These are phyloP conservation scores for Aspergillus sp. DNA, from an alignment of 2,329 filamentous ascomycete species.

Conservation along the genomic window DNA sequence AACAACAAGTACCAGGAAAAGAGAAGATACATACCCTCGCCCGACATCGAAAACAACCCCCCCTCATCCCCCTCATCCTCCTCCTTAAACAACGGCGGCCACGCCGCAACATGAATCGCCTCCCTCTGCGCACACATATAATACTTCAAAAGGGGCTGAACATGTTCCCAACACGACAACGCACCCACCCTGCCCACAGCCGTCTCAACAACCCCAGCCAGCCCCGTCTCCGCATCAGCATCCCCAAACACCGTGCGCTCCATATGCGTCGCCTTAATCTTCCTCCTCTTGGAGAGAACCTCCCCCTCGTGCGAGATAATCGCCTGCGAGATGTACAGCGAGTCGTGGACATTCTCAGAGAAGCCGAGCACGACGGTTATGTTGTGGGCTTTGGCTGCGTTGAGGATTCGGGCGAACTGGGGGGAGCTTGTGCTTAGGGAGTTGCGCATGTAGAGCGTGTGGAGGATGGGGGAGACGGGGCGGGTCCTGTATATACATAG, in stretches of 20 bases:
- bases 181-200: slow-evolving; percentile 45
- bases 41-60: slow-evolving; percentile 35
- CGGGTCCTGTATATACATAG: slow-evolving; percentile 27
- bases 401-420: slow-evolving; percentile 42
- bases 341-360: slow-evolving; percentile 41
- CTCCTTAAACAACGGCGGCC: slow-evolving; percentile 40
- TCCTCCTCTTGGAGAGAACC: slow-evolving; percentile 46
- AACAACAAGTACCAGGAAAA: too few relatives aligned
- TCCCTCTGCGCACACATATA: slow-evolving; percentile 47
- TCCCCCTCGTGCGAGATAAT: slow-evolving; percentile 48
- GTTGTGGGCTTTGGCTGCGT: slow-evolving; percentile 33
- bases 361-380: slow-evolving; percentile 50
- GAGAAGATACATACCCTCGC: slow-evolving; percentile 22
- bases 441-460: slow-evolving; percentile 36
- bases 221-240: slow-evolving; percentile 35
- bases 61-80: slow-evolving; percentile 17
- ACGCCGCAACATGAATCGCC: slow-evolving; percentile 52
- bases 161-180: slow-evolving; percentile 55
- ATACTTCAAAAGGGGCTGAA: slow-evolving; percentile 53
- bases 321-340: slow-evolving; percentile 51
- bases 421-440: slow-evolving; percentile 30
- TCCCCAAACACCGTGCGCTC: slow-evolving; percentile 55
- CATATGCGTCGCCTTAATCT: slow-evolving; percentile 57
- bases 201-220: slow-evolving; percentile 44
- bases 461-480: slow-evolving; percentile 31